phyloP scores from a whole-genome alignment of 164 flowering plant genomes.

The Sextonia rubra region DNA sequence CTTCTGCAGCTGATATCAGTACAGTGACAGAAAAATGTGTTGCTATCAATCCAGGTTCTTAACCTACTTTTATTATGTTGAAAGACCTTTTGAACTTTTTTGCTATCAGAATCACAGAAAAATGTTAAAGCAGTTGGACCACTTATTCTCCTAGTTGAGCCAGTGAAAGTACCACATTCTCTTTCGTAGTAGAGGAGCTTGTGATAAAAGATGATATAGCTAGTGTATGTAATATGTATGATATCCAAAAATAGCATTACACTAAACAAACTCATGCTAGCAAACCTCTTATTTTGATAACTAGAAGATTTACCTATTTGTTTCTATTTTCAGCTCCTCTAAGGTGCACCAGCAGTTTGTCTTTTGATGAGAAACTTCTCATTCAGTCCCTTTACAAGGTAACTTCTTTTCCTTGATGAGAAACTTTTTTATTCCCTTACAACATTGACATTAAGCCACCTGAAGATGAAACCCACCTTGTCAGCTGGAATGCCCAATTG shows the following conservation, averaged over 20 bases:
- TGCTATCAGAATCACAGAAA: no score
- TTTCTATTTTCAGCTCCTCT: constrained; percentile 43
- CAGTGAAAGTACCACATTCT: no score
- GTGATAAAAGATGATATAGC: not conserved
- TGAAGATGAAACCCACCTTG: constrained; percentile 68
- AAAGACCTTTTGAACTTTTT: no score
- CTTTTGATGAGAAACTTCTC: constrained; percentile 83
- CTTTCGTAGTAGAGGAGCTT: not conserved
- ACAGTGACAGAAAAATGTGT: no score
- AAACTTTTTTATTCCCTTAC: constrained; percentile 64
- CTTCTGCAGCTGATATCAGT: no score
- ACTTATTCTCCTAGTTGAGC: no score
- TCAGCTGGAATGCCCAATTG: constrained; percentile 80
- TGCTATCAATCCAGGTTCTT: no score
- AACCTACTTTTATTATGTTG: no score
- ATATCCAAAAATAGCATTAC: not conserved
- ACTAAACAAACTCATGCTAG: not conserved
- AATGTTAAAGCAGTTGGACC: no score
- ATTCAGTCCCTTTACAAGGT: constrained; percentile 86
- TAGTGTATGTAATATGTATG: not conserved
- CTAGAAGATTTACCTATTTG: not conserved
- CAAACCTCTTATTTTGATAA: not conserved
- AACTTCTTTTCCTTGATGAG: constrained; percentile 27
- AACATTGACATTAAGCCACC: constrained; percentile 85
- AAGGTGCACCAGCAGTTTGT: constrained; percentile 72